These are phyloP conservation scores for Penicillium sp. DNA, from an alignment of 2,329 filamentous ascomycete genomes.

Conservation along the genomic window DNA sequence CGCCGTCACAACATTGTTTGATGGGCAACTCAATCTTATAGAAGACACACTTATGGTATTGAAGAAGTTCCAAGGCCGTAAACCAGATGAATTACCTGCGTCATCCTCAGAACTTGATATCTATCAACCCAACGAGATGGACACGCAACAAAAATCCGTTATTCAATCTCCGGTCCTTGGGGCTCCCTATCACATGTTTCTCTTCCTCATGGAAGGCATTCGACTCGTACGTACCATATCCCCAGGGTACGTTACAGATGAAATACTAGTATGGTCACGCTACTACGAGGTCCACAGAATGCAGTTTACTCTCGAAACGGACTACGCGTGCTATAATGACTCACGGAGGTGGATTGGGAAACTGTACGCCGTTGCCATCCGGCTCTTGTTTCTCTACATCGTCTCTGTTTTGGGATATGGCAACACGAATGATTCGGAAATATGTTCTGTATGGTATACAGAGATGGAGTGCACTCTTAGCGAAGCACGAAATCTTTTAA, in stretches of 20 bases:
- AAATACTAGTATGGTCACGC: conserved; percentile 6
- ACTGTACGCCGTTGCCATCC: conserved; percentile 10
- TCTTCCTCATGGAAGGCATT: conserved; percentile 9
- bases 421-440: no score
- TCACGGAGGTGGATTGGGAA: conserved; percentile 13
- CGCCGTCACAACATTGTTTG: conserved; percentile 12
- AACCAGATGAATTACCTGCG: not conserved
- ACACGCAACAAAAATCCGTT: not conserved
- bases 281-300: conserved; percentile 5
- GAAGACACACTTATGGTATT: conserved; percentile 8
- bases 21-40: conserved; percentile 1
- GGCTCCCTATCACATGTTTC: conserved; percentile 12
- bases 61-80: conserved; percentile 1
- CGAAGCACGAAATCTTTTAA: conserved; percentile 7
- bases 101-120: no score
- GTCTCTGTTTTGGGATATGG: not conserved
- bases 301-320: not conserved
- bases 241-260: not conserved
- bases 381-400: conserved; percentile 9
- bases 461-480: not conserved
- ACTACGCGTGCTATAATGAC: conserved; percentile 3
- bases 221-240: not conserved
- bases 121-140: not conserved
- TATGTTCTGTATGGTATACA: not conserved
- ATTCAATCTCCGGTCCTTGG: conserved; percentile 10